phyloP scores from a whole-genome alignment of 768 basidiomycete genomes.

The Plicaturopsis crispa region DNA sequence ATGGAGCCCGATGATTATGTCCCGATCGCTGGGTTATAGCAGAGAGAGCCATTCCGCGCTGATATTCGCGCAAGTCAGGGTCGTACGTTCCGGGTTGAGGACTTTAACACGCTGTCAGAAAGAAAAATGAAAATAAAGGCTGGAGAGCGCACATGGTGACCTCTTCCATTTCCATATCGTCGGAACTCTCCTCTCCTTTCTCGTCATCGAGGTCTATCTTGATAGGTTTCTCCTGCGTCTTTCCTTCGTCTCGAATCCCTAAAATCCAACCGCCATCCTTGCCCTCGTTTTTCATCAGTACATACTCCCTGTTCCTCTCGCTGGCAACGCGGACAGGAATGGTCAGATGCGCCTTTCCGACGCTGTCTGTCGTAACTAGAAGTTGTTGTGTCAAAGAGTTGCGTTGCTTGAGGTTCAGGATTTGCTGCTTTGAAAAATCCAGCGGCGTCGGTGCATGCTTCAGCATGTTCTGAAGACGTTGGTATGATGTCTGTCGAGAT shows the following conservation, averaged over 20 bases:
- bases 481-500: conserved; percentile 91
- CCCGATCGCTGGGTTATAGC: conserved; percentile 46
- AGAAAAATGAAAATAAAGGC: no score
- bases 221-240: conserved; percentile 81
- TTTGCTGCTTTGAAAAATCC: conserved; percentile 96
- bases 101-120: no score
- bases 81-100: no score
- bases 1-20: conserved; percentile 25
- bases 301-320: conserved; percentile 89
- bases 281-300: conserved; percentile 90
- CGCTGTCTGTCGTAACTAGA: conserved; percentile 83
- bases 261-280: conserved; percentile 90
- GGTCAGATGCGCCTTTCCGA: conserved; percentile 82
- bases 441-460: conserved; percentile 69
- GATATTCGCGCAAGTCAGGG: conserved; percentile 57
- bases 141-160: conserved; percentile 53
- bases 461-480: conserved; percentile 88
- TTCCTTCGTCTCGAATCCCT: conserved; percentile 83
- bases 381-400: conserved; percentile 92
- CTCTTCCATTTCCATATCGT: conserved; percentile 76
- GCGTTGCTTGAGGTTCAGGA: conserved; percentile 80
- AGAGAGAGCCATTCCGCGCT: conserved; percentile 50
- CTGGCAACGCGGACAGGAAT: conserved; percentile 94
- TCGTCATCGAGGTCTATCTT: conserved; percentile 52
- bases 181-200: conserved; percentile 29